These are phyloP conservation scores for Letharia lupina DNA, from an alignment of 495 filamentous ascomycete species.

Conservation along the genomic window DNA sequence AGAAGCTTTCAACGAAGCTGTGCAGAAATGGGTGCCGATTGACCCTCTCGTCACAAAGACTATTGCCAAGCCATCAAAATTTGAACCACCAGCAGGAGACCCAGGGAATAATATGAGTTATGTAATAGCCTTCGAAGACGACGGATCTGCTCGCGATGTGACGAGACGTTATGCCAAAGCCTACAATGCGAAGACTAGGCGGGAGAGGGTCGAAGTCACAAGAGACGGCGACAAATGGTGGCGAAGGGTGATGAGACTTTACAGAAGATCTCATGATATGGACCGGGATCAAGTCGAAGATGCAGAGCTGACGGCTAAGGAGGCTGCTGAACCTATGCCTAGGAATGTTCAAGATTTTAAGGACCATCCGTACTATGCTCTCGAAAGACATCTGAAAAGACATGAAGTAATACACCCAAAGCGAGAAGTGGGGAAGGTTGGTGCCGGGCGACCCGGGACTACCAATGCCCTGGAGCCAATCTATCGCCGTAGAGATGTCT, in stretches of 20 bases:
- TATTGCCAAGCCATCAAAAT: conserved; percentile 59
- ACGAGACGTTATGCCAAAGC: conserved; percentile 71
- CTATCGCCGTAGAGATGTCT: conserved; percentile 73
- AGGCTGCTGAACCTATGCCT: conserved; percentile 78
- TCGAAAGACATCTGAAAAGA: conserved; percentile 78
- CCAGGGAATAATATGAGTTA: conserved; percentile 67
- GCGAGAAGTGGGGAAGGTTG: conserved; percentile 66
- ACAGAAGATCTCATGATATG: conserved; percentile 44
- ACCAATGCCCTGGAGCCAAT: conserved; percentile 49
- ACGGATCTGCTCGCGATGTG: conserved; percentile 68
- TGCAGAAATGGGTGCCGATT: conserved; percentile 84
- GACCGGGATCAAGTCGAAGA: conserved; percentile 78
- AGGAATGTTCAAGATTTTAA: conserved; percentile 87
- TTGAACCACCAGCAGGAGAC: conserved; percentile 77
- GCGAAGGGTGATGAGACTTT: conserved; percentile 50
- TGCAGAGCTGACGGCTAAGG: conserved; percentile 59
- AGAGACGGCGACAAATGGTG: conserved; percentile 66
- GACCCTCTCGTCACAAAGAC: conserved; percentile 77
- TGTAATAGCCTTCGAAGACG: conserved; percentile 75
- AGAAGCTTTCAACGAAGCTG: conserved; percentile 73
- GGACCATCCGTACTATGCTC: conserved; percentile 79
- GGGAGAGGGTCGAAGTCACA: conserved; percentile 61
- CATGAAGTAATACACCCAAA: conserved; percentile 73
- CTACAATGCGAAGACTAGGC: conserved; percentile 82
- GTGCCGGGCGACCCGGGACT: conserved; percentile 48